phyloP scores from a whole-genome alignment of 441 rosid species.

The Pelargonium cotyledonis region DNA sequence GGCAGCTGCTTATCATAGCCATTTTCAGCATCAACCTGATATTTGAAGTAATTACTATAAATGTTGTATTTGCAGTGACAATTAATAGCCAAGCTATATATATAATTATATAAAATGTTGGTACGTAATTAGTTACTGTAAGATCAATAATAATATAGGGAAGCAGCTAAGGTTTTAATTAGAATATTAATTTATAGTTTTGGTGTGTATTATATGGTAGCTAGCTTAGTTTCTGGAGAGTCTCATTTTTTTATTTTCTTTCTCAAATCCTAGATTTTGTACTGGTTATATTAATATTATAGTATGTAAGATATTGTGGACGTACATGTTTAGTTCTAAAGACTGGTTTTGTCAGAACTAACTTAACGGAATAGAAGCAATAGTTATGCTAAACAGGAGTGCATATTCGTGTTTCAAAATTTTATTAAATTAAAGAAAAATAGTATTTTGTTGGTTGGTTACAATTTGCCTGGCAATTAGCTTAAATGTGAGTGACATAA shows the following conservation, averaged over 20 bases:
- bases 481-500: too few relatives aligned
- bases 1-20: conserved; percentile 1
- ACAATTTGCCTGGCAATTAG: too few relatives aligned
- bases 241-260: background rate
- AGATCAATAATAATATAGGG: background rate
- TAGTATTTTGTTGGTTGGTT: background rate
- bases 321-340: background rate
- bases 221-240: background rate
- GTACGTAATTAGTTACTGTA: background rate
- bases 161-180: background rate
- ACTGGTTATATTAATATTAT: background rate
- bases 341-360: background rate
- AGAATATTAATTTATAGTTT: too few relatives aligned
- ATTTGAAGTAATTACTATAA: background rate
- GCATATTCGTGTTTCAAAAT: background rate
- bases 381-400: background rate
- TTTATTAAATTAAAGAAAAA: background rate
- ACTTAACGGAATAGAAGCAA: background rate
- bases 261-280: background rate
- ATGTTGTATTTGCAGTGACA: background rate
- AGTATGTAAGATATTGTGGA: background rate
- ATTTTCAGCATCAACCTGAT: background rate
- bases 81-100: too few relatives aligned
- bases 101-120: too few relatives aligned
- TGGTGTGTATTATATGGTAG: background rate